A percentile compares a stretch with the other conserved stretches of the same genome.
phyloP scores from a whole-genome alignment of 345 rosid species.

The Psidium friedrichsthalianum region DNA sequence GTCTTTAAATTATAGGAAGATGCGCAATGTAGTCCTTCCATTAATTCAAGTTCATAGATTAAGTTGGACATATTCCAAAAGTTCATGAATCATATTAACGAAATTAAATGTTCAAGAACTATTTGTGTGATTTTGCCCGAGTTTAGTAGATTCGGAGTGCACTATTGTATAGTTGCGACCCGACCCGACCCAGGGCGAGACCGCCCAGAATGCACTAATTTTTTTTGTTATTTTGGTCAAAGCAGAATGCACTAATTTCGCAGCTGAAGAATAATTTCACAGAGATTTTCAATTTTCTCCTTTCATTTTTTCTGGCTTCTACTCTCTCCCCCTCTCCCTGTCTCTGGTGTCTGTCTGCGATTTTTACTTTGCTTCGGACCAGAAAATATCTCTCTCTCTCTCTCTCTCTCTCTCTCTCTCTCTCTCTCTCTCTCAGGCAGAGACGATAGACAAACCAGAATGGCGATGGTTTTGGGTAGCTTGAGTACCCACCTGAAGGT shows the following conservation, averaged over 20 bases:
- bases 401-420: neutral
- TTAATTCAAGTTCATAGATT: no score
- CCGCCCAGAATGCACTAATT: neutral
- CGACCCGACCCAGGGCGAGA: neutral
- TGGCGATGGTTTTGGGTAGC: conserved; percentile 20
- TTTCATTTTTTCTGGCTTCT: conserved; percentile 1
- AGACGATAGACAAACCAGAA: conserved; percentile 6
- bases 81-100: no score
- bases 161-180: neutral
- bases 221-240: no score
- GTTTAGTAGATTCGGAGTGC: neutral
- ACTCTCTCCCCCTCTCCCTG: neutral
- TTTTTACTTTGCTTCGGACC: neutral
- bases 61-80: no score
- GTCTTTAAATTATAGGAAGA: no score
- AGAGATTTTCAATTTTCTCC: neutral
- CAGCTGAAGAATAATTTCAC: neutral
- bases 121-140: neutral
- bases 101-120: no score
- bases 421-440: neutral
- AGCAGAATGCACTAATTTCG: neutral
- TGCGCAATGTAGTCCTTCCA: no score
- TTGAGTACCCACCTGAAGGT: conserved; percentile 30
- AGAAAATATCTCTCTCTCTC: neutral
- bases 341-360: neutral